Base-by-base conservation (phyloP, 495 filamentous ascomycete genomes). In the Pyrenula aspistea region DNA sequence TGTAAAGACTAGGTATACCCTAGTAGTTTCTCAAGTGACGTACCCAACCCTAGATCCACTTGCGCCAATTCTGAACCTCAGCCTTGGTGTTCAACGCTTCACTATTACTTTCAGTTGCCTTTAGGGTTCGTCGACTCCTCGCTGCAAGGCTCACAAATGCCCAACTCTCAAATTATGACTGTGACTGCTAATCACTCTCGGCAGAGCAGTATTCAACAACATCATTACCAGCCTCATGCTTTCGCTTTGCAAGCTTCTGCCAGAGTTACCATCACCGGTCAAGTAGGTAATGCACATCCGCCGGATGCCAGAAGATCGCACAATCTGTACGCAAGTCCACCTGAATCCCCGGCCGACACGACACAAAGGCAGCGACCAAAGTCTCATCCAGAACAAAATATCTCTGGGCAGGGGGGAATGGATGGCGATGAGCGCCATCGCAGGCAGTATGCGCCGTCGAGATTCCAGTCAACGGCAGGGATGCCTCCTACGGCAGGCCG, bases 401-500 rank as follows among this genome's bases (percentile, higher is more conserved):
- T 42, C 15, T 15, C 15, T 15, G 15, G 31, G 15, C 65, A 73
- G 59, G 67, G 72, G 76, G 82, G 74, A 54, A 89, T 90, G 86
- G 86, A 88, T 77, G 83, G 85, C 73, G 78, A 83, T 65, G 71
- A 73, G 64, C 77, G 75, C 59, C 79, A 77, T 68, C 77, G 82
- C 69, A 83, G 85, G 79, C 84, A 83, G 71, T 79, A 86, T 77
- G 85, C 86, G 63, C 73, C 78, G 68, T 75, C 80, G 57, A 63
- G 57, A 53, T 69, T 66, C 62, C 61, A 62, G 55, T 53, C 65
- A 50, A 58, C 59, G 25, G 25, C 58, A 55, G 65, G 64, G 49
- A 61, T 63, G 57, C 55, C 62, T 57, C 65, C 60, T 56, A 61
- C 62, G 50, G 58, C 63, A 15, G 55, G 54, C 55, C 52, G 58